A percentile compares a stretch with the other conserved stretches of the same genome.
Evolutionary conservation across 2,329 filamentous ascomycete genomes (phyloP).

Genomic region (Rutstroemia sp.): DNA sequence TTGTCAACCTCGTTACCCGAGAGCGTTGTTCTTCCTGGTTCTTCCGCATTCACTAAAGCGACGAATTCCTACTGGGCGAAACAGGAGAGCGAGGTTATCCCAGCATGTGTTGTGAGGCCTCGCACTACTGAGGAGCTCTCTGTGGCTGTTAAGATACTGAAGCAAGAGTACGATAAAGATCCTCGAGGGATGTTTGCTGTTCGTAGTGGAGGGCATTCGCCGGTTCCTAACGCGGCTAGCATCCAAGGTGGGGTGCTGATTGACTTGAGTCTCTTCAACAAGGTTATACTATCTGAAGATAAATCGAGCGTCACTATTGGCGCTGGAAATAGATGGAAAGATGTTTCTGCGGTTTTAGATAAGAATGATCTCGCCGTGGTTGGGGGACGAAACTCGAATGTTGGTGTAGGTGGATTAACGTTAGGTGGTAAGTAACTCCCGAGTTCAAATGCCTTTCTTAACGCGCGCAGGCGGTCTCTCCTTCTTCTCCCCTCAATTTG

Average conservation of each 20-base stretch:
- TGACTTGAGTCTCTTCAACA: conserved; percentile 34
- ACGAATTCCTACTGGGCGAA: conserved; percentile 9
- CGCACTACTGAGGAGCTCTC: conserved; percentile 8
- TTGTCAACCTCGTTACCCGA: not conserved
- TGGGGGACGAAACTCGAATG: conserved; percentile 31
- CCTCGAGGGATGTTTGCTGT: conserved; percentile 16
- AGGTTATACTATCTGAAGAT: conserved; percentile 21
- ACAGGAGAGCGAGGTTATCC: conserved; percentile 6
- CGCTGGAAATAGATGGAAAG: conserved; percentile 33
- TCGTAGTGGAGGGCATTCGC: conserved; percentile 21
- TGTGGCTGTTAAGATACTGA: conserved; percentile 3
- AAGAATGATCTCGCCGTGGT: conserved; percentile 28
- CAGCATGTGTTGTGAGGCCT: conserved; percentile 10
- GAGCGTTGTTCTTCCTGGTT: not conserved
- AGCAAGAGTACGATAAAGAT: not conserved
- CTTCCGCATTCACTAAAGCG: not conserved
- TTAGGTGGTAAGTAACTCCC: conserved; percentile 14
- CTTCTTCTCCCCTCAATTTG: conserved; percentile 16
- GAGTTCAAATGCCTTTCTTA: not conserved
- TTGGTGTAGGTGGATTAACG: conserved; percentile 21
- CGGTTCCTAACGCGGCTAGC: conserved; percentile 40
- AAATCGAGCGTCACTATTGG: conserved; percentile 28
- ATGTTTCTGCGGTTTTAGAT: conserved; percentile 21
- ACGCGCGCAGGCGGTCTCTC: conserved; percentile 13
- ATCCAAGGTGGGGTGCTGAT: conserved; percentile 43